These are phyloP conservation scores for Nicotiana obtusifolia DNA, from an alignment of 257 asterid species.

Conservation along the genomic window DNA sequence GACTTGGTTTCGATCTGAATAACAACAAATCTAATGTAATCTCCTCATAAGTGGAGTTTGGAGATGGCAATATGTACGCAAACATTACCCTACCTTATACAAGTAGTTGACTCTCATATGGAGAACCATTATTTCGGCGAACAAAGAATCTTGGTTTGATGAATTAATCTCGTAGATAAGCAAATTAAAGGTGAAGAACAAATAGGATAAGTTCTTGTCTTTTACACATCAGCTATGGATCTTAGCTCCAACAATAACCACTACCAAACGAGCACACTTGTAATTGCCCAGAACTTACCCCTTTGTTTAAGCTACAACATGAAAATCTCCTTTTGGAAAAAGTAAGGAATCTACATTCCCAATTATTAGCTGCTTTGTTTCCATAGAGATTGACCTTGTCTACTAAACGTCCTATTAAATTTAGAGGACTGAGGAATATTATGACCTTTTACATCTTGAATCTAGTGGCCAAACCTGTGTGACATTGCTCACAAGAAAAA, in stretches of 20 bases:
- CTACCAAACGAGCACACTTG: not conserved
- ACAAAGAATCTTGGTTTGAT: not conserved
- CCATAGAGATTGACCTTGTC: conserved; percentile 1
- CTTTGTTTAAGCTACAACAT: not conserved
- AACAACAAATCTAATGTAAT: too few species aligned
- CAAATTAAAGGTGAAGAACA: not conserved
- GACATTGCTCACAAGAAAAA: not conserved
- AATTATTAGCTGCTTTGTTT: conserved; percentile 18
- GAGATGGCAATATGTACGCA: too few species aligned
- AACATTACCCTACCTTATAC: rapidly evolving
- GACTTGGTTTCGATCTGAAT: too few species aligned
- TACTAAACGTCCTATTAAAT: not conserved
- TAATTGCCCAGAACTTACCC: not conserved
- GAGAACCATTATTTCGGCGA: not conserved
- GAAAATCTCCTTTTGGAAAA: not conserved
- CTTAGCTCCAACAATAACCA: conserved; percentile 19
- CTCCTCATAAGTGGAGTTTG: too few species aligned
- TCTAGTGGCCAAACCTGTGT: not conserved
- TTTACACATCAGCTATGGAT: conserved; percentile 51
- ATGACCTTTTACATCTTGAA: not conserved
- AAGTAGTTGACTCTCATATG: not conserved
- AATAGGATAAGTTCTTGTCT: conserved; percentile 46
- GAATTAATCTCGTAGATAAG: not conserved
- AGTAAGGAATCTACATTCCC: not conserved
- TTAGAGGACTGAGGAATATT: not conserved